These are phyloP conservation scores for Debaryomyces nepalensis DNA, from an alignment of 1,139 yeast species.

Conservation along the genomic window DNA sequence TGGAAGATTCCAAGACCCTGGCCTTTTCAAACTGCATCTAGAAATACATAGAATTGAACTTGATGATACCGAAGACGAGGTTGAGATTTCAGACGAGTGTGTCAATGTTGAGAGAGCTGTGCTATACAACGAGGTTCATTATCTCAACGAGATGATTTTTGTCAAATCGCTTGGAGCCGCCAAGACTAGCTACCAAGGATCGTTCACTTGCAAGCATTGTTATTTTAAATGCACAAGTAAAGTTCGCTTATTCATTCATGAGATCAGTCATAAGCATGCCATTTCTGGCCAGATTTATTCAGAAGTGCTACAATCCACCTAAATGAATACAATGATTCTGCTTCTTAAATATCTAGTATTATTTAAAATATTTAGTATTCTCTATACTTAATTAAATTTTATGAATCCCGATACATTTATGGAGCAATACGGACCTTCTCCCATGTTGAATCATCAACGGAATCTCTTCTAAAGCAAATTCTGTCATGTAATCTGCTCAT, in stretches of 20 bases:
- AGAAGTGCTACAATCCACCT: background rate
- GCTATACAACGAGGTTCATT: conserved; percentile 1
- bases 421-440: conserved; percentile 75
- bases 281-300: too few relatives aligned
- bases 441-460: conserved; percentile 57
- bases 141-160: background rate
- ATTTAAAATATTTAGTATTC: background rate
- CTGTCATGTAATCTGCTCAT: conserved; percentile 90
- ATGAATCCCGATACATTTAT: conserved; percentile 31
- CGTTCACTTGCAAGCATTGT: conserved; percentile 8
- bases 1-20: conserved; percentile 8
- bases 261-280: conserved; percentile 7
- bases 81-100: background rate
- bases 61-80: conserved; percentile 6
- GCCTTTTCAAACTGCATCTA: conserved; percentile 14
- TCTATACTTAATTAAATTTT: conserved; percentile 1
- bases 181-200: background rate
- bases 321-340: background rate
- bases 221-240: conserved; percentile 6
- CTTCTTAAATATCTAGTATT: background rate
- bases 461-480: conserved; percentile 67
- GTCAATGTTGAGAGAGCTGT: conserved; percentile 2
- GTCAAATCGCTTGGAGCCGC: background rate
- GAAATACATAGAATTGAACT: conserved; percentile 15
- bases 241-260: conserved; percentile 11